A percentile compares a stretch with the other conserved stretches of the same genome.
These are phyloP conservation scores for Thelephora aurantiotincta DNA, from an alignment of 768 basidiomycete genomes.

Conservation along the genomic window DNA sequence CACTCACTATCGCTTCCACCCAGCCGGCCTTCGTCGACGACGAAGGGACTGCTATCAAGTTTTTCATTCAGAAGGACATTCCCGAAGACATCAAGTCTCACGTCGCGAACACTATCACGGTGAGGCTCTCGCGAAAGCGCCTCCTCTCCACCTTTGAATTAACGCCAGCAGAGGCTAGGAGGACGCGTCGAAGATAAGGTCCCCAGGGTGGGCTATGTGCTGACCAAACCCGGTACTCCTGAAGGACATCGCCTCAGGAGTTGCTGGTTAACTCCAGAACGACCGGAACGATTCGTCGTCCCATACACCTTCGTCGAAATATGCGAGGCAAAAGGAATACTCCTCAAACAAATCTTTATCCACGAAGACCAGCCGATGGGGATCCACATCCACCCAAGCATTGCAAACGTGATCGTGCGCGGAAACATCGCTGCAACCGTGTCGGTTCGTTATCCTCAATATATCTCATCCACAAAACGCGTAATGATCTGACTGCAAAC, in stretches of 20 bases:
- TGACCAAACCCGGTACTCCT: slow-evolving; percentile 50
- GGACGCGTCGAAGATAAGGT: slow-evolving; percentile 70
- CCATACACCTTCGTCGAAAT: slow-evolving; percentile 74
- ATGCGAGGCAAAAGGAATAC: slow-evolving; percentile 66
- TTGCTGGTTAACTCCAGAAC: slow-evolving; percentile 56
- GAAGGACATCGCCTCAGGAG: slow-evolving; percentile 66
- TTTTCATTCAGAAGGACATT: slow-evolving; percentile 75
- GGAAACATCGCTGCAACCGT: slow-evolving; percentile 27
- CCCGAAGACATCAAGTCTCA: slow-evolving; percentile 54
- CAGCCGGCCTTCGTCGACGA: slow-evolving; percentile 64
- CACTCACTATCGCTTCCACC: background rate
- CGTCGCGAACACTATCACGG: slow-evolving; percentile 61
- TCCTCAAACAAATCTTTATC: slow-evolving; percentile 64
- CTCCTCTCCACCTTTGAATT: slow-evolving; percentile 1
- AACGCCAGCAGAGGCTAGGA: slow-evolving; percentile 40
- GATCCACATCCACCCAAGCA: slow-evolving; percentile 73
- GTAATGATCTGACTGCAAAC: background rate
- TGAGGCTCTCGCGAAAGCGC: slow-evolving; percentile 13
- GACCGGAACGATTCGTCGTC: slow-evolving; percentile 67
- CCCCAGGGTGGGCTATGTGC: slow-evolving; percentile 60
- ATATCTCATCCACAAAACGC: background rate
- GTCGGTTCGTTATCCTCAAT: background rate
- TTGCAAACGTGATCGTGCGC: slow-evolving; percentile 67
- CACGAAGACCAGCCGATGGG: slow-evolving; percentile 49
- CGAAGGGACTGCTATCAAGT: slow-evolving; percentile 59